Conservation (phyloP, 1,284 basidiomycete species). For the Microbotryum lychnidis-dioicae region DNA sequence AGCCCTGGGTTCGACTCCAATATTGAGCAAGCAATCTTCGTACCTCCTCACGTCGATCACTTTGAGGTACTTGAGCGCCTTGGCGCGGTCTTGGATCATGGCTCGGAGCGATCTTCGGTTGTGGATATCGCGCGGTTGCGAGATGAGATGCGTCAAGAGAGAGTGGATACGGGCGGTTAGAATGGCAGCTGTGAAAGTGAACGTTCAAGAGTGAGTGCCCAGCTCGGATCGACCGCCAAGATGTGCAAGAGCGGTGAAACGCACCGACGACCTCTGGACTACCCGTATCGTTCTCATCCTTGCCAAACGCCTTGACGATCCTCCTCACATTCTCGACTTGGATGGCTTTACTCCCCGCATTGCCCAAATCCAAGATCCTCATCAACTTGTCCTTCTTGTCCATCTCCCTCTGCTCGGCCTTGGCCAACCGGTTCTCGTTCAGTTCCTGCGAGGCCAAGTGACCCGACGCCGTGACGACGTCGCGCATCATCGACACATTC, state of each 20-base stretch:
- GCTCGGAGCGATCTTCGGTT: constrained; percentile 65
- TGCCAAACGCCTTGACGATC: constrained; percentile 70
- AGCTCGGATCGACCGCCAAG: neutral
- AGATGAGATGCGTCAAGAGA: constrained; percentile 62
- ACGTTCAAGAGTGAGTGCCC: too few species aligned
- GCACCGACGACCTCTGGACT: constrained; percentile 79
- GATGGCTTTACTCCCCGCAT: constrained; percentile 75
- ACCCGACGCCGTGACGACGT: too few species aligned
- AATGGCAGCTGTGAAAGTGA: constrained; percentile 57
- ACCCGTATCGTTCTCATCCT: constrained; percentile 66
- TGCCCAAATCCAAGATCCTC: constrained; percentile 69
- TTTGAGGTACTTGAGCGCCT: constrained; percentile 73
- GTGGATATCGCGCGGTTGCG: constrained; percentile 65
- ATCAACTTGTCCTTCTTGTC: constrained; percentile 59
- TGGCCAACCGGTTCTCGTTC: constrained; percentile 26
- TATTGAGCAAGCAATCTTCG: constrained; percentile 58
- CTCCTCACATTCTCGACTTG: constrained; percentile 75
- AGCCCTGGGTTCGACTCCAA: constrained; percentile 67
- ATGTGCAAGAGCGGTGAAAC: constrained; percentile 31
- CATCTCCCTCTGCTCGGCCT: constrained; percentile 44
- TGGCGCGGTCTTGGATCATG: constrained; percentile 74
- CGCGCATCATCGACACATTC: too few species aligned
- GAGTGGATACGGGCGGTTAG: constrained; percentile 78
- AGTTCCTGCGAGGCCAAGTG: neutral
- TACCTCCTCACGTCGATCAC: constrained; percentile 60